Base-by-base conservation (phyloP, 257 asterid species). In the Agastache rugosa region DNA sequence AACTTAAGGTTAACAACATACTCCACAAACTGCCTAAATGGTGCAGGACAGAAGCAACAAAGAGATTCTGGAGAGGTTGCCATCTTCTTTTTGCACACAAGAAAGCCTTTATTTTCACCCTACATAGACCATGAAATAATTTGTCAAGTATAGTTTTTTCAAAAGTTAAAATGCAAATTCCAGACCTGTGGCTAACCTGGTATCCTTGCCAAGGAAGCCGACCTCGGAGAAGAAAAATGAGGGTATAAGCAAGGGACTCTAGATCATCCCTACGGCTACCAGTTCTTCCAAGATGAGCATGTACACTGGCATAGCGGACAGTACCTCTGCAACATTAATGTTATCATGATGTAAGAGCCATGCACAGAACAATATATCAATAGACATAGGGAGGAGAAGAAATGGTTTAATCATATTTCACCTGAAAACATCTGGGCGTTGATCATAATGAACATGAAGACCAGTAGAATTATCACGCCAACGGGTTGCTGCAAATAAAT, bases 1-100 rank as follows among this genome's bases (percentile, higher is more conserved):
- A 89, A 89, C 77, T 87, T 87, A 31, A 89, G 66, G 45, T 78
- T 83, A 45, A 84, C 89, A 53, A 87, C 86, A 73, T 73, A 69
- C 76, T 89, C 91, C 10, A 87, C 85, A 77, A 87, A 89, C 78
- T 82, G 85, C 77, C 79, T 74, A 60, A 85, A 89, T 12, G 92
- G 92, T 20, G 80, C 78, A 29, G 96, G 92, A 41, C 89, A 89
- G 71, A 81, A 81, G 83, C 85, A 75, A 74, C 92, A 89, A 64
- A 87, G 87, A 66, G 82, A 47, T 58, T 87, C 89, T 14, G 96
- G 89, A 54, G 92, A 89, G 25, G 89, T 89, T 54, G 84, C 81
- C 96, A 87, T 87, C 85, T 89, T 89, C 84, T 85, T 87, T 75
- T 89, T 89, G 82, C 96, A 89, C 61, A 89, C 92, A 19, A 87